Conservation (phyloP, 345 rosid species). For the Corymbia maculata region DNA sequence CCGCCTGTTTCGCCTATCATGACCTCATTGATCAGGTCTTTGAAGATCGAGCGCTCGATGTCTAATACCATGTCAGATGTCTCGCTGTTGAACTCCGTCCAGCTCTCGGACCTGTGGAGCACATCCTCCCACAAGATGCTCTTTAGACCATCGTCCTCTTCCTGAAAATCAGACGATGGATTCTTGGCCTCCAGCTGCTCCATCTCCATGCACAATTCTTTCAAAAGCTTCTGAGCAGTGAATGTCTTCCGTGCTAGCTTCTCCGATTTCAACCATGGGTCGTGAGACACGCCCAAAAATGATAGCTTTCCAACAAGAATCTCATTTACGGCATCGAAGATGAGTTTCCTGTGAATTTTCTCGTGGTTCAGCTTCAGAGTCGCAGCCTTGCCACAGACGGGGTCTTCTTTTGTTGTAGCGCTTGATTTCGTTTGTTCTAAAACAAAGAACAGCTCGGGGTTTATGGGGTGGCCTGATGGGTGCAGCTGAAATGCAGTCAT, state of each 20-base stretch:
- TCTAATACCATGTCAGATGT: constrained; percentile 55
- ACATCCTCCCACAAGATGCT: constrained; percentile 59
- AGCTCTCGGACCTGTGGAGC: constrained; percentile 46
- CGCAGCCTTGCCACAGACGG: constrained; percentile 7
- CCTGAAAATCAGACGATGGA: constrained; percentile 31
- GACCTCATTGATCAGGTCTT: constrained; percentile 75
- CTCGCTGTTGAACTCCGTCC: constrained; percentile 49
- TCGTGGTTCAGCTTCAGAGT: constrained; percentile 27
- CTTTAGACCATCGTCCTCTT: constrained; percentile 51
- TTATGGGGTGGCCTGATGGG: constrained; percentile 78
- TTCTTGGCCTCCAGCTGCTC: constrained; percentile 51
- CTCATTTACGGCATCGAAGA: constrained; percentile 83
- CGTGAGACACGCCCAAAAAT: constrained; percentile 17
- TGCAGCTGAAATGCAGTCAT: constrained; percentile 68
- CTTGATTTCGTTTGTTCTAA: constrained; percentile 84
- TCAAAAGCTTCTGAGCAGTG: constrained; percentile 72
- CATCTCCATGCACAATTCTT: constrained; percentile 57
- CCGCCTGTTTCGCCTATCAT: constrained; percentile 39
- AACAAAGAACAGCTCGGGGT: constrained; percentile 81
- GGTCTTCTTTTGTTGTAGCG: constrained; percentile 34
- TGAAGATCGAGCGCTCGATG: constrained; percentile 72
- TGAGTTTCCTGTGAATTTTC: constrained; percentile 64
- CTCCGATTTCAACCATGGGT: constrained; percentile 42
- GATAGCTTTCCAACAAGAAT: constrained; percentile 60
- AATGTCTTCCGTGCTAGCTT: constrained; percentile 44